Conservation (phyloP, 2,329 filamentous ascomycete species). For the Blastomyces percursus region DNA sequence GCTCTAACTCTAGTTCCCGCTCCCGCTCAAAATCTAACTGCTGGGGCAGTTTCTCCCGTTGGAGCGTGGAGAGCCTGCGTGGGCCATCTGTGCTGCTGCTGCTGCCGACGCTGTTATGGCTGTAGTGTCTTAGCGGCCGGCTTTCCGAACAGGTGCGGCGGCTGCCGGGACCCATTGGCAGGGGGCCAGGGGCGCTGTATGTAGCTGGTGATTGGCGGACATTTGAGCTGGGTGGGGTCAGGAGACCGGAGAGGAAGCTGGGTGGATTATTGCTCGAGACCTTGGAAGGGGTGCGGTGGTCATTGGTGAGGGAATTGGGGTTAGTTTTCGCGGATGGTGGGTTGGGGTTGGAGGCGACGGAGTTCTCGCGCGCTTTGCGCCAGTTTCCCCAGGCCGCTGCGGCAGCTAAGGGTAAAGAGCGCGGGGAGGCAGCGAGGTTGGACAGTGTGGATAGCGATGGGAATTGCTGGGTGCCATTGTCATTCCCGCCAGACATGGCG, state of each 20-base stretch:
- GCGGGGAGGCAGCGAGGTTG: slow-evolving; percentile 65
- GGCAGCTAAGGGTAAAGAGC: slow-evolving; percentile 66
- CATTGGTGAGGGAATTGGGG: not conserved
- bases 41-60: slow-evolving; percentile 19
- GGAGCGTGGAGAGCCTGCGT: slow-evolving; percentile 22
- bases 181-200: slow-evolving; percentile 23
- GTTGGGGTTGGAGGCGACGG: slow-evolving; percentile 29
- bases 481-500: slow-evolving; percentile 57
- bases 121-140: slow-evolving; percentile 25
- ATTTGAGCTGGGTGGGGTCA: slow-evolving; percentile 78
- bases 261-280: slow-evolving; percentile 41
- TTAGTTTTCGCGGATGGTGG: slow-evolving; percentile 19
- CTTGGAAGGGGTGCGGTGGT: slow-evolving; percentile 50
- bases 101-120: slow-evolving; percentile 11
- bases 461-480: slow-evolving; percentile 42
- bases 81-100: slow-evolving; percentile 11
- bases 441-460: slow-evolving; percentile 69
- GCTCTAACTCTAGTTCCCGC: slow-evolving; percentile 19
- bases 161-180: slow-evolving; percentile 14
- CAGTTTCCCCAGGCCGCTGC: slow-evolving; percentile 98
- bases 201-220: slow-evolving; percentile 51
- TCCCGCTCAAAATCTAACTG: slow-evolving; percentile 16
- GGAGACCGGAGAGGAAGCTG: slow-evolving; percentile 62
- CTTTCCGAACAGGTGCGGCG: slow-evolving; percentile 25
- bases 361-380: slow-evolving; percentile 57